phyloP scores from a whole-genome alignment of 306 rosid genomes.

The Luffa aegyptiaca region DNA sequence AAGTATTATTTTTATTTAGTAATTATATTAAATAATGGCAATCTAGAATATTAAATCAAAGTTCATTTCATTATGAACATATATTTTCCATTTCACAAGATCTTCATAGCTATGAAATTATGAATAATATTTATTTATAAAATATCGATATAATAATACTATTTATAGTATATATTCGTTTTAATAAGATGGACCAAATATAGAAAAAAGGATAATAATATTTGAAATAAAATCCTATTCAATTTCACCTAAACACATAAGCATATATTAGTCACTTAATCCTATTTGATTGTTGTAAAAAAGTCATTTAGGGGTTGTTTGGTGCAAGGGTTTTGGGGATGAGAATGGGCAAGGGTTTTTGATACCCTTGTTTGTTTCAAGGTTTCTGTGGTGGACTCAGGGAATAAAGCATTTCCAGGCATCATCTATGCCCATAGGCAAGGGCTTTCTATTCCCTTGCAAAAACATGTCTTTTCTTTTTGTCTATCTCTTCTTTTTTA shows the following conservation, averaged over 20 bases:
- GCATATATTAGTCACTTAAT: neutral
- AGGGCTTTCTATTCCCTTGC: no score
- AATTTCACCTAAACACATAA: neutral
- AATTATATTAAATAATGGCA: neutral
- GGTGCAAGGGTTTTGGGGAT: no score
- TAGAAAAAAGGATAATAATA: neutral
- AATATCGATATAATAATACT: neutral
- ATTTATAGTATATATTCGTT: neutral
- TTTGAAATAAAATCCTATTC: neutral
- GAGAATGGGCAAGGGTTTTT: no score
- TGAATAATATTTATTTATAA: neutral
- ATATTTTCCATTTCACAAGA: neutral
- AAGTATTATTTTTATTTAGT: neutral
- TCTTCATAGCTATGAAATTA: no score
- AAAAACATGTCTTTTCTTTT: no score
- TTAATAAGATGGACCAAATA: neutral
- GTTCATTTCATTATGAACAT: neutral
- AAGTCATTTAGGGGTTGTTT: neutral
- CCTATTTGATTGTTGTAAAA: neutral
- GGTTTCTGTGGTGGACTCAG: no score
- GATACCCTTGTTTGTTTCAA: no score
- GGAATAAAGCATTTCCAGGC: no score
- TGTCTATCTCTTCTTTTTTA: no score
- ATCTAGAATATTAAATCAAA: neutral
- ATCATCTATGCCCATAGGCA: no score